Evolutionary conservation across 805 yeast species (phyloP).

Genomic region (Metschnikowia peoriensis): DNA sequence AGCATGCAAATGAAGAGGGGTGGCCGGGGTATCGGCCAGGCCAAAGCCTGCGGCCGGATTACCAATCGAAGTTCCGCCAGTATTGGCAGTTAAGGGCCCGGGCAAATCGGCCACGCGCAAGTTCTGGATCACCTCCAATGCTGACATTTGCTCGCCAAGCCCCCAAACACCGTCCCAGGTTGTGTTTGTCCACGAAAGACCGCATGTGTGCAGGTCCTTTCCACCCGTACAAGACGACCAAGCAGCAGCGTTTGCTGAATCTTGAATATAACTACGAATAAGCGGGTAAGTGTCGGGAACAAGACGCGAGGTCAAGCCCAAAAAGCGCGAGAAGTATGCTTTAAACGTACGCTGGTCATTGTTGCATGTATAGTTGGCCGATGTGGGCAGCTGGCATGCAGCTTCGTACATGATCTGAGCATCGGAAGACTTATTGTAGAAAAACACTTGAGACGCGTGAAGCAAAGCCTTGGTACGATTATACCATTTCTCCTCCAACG

Average conservation of each 20-base stretch:
- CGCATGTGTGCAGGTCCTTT: conserved; percentile 22
- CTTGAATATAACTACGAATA: conserved; percentile 44
- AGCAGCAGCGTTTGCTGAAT: conserved; percentile 31
- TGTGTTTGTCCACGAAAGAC: conserved; percentile 20
- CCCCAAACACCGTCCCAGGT: conserved; percentile 21
- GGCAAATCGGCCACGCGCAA: conserved; percentile 24
- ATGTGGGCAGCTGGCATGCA: conserved; percentile 65
- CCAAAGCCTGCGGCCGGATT: conserved; percentile 35
- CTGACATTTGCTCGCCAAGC: conserved; percentile 22
- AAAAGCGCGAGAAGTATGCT: conserved; percentile 72
- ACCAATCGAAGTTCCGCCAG: conserved; percentile 37
- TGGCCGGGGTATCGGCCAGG: conserved; percentile 5
- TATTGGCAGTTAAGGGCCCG: conserved; percentile 32
- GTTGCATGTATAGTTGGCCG: conserved; percentile 50
- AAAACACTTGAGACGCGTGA: conserved; percentile 55
- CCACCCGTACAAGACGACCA: conserved; percentile 21
- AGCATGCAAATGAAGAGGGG: conserved; percentile 14
- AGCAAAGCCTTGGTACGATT: conserved; percentile 56
- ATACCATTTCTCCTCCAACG: conserved; percentile 65
- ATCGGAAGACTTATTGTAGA: conserved; percentile 37
- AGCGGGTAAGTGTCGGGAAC: conserved; percentile 56
- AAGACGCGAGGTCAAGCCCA: conserved; percentile 71
- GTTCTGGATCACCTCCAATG: conserved; percentile 22
- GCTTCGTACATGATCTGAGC: conserved; percentile 66
- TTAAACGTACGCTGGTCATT: conserved; percentile 91